Percentiles rank a stretch among this genome's conserved stretches.
These are phyloP conservation scores for Starmerella floris DNA, from an alignment of 805 yeast genomes.

Conservation along the genomic window DNA sequence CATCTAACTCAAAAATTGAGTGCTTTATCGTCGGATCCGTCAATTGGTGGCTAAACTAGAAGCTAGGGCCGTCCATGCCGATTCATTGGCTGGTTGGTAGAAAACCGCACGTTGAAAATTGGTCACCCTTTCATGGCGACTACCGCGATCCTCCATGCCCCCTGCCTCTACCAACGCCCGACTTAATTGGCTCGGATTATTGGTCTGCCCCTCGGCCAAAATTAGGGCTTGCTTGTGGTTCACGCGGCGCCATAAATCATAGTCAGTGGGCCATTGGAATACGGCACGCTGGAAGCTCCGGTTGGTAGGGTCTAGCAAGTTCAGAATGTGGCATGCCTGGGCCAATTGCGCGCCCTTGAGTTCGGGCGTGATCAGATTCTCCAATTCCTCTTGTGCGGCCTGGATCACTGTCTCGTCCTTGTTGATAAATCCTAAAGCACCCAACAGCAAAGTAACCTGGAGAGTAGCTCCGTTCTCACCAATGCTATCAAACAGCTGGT, in stretches of 20 bases:
- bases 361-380: slow-evolving; percentile 38
- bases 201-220: slow-evolving; percentile 38
- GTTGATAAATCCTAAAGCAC: slow-evolving; percentile 61
- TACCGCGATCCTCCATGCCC: slow-evolving; percentile 30
- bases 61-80: slow-evolving; percentile 3
- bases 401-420: slow-evolving; percentile 43
- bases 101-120: slow-evolving; percentile 57
- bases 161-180: slow-evolving; percentile 35
- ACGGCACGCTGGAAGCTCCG: slow-evolving; percentile 57
- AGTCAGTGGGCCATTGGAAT: slow-evolving; percentile 58
- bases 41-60: neutral
- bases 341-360: slow-evolving; percentile 28
- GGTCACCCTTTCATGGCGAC: neutral
- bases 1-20: no score
- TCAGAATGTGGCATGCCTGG: slow-evolving; percentile 15
- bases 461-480: slow-evolving; percentile 53
- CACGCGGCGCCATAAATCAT: slow-evolving; percentile 55
- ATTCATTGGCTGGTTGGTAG: slow-evolving; percentile 10
- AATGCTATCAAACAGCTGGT: slow-evolving; percentile 59
- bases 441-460: slow-evolving; percentile 56
- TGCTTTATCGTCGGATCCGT: no score
- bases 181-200: slow-evolving; percentile 41
- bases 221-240: slow-evolving; percentile 43
- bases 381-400: slow-evolving; percentile 56
- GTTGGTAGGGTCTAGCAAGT: slow-evolving; percentile 16